Conservation (phyloP, 768 basidiomycete species). For the Leucocoprinus sp. region DNA sequence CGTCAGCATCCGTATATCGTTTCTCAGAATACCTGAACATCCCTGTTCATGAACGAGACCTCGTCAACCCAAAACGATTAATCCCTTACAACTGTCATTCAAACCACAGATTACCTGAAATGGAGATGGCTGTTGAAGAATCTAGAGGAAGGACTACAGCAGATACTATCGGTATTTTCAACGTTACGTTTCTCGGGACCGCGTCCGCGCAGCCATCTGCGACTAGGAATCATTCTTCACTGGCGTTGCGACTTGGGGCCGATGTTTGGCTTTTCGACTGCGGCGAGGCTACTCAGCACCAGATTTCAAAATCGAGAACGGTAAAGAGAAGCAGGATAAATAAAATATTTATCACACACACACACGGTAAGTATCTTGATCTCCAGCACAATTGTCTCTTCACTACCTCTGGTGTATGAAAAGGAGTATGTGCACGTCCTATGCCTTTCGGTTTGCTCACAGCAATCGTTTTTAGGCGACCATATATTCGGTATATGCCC, state of each 20-base stretch:
- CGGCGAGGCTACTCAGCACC: conserved; percentile 78
- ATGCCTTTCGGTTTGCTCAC: neutral
- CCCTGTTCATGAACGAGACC: neutral
- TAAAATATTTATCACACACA: conserved; percentile 86
- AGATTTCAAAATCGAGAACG: conserved; percentile 51
- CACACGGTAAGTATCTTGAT: conserved; percentile 53
- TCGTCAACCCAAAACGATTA: neutral
- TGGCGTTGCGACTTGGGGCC: conserved; percentile 54
- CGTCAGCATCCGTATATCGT: neutral
- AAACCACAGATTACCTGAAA: neutral
- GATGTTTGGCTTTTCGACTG: conserved; percentile 85
- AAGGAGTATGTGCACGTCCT: neutral
- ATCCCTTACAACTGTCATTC: neutral
- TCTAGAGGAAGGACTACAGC: neutral
- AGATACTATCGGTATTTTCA: conserved; percentile 21
- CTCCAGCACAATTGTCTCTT: neutral
- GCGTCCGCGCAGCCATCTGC: conserved; percentile 76
- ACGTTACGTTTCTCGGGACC: conserved; percentile 72
- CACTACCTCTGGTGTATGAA: neutral
- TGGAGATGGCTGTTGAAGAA: conserved; percentile 1
- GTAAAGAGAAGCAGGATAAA: conserved; percentile 76
- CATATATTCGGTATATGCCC: conserved; percentile 75
- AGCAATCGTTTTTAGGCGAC: conserved; percentile 44
- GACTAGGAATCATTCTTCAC: conserved; percentile 71
- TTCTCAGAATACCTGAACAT: neutral